A percentile compares a stretch with the other conserved stretches of the same genome.
These are phyloP conservation scores for Calonectria fujianensis DNA, from an alignment of 2,329 filamentous ascomycete genomes.

Conservation along the genomic window DNA sequence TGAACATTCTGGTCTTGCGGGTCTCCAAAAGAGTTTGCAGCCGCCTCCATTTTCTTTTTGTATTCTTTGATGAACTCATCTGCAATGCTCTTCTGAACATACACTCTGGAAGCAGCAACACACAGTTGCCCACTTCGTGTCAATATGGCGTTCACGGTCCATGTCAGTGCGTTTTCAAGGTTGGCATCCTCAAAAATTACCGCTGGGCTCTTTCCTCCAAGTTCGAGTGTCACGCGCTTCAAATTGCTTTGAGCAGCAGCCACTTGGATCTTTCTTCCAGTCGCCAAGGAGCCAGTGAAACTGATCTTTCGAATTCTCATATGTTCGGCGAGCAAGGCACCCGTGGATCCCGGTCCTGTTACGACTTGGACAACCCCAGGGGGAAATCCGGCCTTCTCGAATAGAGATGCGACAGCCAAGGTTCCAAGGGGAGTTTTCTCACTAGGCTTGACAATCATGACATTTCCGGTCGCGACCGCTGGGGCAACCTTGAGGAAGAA, in stretches of 20 bases:
- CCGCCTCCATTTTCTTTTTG: constrained; percentile 36
- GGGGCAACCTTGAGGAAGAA: constrained; percentile 60
- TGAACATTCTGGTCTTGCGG: constrained; percentile 35
- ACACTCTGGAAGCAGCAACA: constrained; percentile 34
- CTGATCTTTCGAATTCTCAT: constrained; percentile 75
- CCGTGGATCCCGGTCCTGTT: constrained; percentile 73
- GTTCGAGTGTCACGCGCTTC: constrained; percentile 76
- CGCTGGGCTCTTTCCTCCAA: constrained; percentile 76
- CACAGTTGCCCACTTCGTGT: constrained; percentile 41
- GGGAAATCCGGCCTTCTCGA: constrained; percentile 72
- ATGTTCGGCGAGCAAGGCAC: constrained; percentile 74
- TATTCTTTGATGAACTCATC: constrained; percentile 39
- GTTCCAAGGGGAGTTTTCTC: constrained; percentile 69
- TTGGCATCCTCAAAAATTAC: constrained; percentile 75
- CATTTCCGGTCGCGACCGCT: constrained; percentile 72
- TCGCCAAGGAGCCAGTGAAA: constrained; percentile 76
- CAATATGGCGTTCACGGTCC: constrained; percentile 40
- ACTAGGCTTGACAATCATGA: constrained; percentile 72
- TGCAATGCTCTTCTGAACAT: constrained; percentile 37
- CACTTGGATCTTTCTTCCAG: constrained; percentile 76
- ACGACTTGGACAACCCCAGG: constrained; percentile 71
- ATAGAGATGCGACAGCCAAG: constrained; percentile 63
- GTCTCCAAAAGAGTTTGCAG: constrained; percentile 33
- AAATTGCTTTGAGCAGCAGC: constrained; percentile 69
- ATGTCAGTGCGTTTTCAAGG: constrained; percentile 41